A percentile compares a stretch with the other conserved stretches of the same genome.
Evolutionary conservation across 1,139 yeast genomes (phyloP).

Genomic region (Suhomyces taliae): DNA sequence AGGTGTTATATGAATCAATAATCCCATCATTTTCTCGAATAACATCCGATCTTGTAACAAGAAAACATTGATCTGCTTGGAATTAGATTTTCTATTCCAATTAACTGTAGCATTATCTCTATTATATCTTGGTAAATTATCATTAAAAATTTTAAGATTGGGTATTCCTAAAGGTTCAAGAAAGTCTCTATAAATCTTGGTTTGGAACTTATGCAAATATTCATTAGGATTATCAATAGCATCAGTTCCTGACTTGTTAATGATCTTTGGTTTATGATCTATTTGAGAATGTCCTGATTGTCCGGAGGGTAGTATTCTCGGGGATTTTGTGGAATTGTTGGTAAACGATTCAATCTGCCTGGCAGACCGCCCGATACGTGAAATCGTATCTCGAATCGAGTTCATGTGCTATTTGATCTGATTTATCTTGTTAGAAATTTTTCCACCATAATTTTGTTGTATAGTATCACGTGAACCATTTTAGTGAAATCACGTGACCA

Average conservation of each 20-base stretch:
- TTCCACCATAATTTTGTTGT: not conserved
- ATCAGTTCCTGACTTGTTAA: not conserved
- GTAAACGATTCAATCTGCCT: slow-evolving; percentile 20
- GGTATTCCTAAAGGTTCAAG: slow-evolving; percentile 37
- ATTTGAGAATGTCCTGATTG: not conserved
- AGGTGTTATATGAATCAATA: slow-evolving; percentile 37
- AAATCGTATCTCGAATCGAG: slow-evolving; percentile 24
- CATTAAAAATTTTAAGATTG: slow-evolving; percentile 33
- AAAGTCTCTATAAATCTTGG: slow-evolving; percentile 34
- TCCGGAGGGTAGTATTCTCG: not conserved
- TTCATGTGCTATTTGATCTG: slow-evolving; percentile 14
- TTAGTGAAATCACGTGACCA: slow-evolving; percentile 3
- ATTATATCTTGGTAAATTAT: slow-evolving; percentile 24
- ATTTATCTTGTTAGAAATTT: not conserved
- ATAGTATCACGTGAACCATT: slow-evolving; percentile 4
- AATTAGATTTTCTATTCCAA: slow-evolving; percentile 26
- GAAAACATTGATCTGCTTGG: slow-evolving; percentile 19
- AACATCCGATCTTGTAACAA: slow-evolving; percentile 29
- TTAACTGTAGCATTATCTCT: slow-evolving; percentile 22
- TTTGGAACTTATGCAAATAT: slow-evolving; percentile 17
- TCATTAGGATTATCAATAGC: not conserved
- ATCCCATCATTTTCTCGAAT: slow-evolving; percentile 35
- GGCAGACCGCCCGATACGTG: slow-evolving; percentile 23
- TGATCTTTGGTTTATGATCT: not conserved
- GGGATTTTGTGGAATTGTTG: not conserved